phyloP scores from a whole-genome alignment of 2,329 filamentous ascomycete genomes.

The Dissoconium aciculare region DNA sequence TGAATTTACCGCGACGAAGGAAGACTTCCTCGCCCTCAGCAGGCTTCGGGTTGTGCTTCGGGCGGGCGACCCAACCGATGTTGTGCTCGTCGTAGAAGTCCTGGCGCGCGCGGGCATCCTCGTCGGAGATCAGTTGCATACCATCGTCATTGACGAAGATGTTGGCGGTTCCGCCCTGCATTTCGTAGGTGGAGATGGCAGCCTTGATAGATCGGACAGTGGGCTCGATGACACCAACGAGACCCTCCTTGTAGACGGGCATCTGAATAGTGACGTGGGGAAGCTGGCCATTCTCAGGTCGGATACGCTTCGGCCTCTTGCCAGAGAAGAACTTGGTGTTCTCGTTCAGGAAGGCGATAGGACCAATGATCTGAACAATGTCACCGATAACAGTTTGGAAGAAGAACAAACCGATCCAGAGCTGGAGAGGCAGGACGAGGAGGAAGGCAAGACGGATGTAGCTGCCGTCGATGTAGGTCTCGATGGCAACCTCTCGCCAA shows the following conservation, averaged over 20 bases:
- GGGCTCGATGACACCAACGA: constrained; percentile 26
- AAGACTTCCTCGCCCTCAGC: constrained; percentile 36
- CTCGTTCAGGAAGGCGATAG: constrained; percentile 29
- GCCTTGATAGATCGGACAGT: constrained; percentile 26
- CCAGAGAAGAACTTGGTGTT: constrained; percentile 36
- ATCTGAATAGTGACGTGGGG: constrained; percentile 42
- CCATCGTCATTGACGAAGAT: constrained; percentile 57
- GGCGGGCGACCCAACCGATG: constrained; percentile 36
- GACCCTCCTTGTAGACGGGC: constrained; percentile 30
- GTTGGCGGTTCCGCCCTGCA: constrained; percentile 48
- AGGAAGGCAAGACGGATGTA: constrained; percentile 43
- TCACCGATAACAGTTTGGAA: constrained; percentile 32
- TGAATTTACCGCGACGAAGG: constrained; percentile 49
- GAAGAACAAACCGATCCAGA: constrained; percentile 44
- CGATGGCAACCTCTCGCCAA: constrained; percentile 39
- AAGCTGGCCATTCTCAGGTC: constrained; percentile 22
- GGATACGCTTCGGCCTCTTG: constrained; percentile 26
- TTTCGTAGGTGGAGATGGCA: constrained; percentile 37
- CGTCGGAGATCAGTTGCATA: constrained; percentile 43
- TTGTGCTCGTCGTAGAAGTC: constrained; percentile 37
- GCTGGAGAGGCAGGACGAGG: constrained; percentile 37
- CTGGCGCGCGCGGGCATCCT: constrained; percentile 30
- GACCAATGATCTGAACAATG: constrained; percentile 30
- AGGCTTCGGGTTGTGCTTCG: constrained; percentile 37
- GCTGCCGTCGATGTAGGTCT: constrained; percentile 39